Conservation (phyloP, 306 rosid genomes). For the Cucumis cinereus region DNA sequence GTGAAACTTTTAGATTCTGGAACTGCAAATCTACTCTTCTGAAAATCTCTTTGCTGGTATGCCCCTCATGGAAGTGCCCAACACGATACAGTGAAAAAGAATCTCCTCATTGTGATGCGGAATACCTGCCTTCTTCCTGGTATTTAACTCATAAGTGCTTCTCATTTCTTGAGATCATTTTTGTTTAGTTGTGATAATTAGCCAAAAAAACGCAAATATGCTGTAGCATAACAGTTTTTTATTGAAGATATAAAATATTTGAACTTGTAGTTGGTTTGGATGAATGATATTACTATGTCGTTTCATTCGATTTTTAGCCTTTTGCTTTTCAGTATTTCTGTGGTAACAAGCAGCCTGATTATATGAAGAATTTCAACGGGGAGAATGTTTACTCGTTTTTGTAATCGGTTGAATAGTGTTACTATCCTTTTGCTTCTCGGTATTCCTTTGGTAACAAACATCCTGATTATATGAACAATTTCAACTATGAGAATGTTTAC, state of each 20-base stretch:
- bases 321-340: not conserved
- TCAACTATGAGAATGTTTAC: not conserved
- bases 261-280: not conserved
- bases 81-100: not conserved
- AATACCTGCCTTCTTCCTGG: not conserved
- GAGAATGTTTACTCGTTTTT: not conserved
- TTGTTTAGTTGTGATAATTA: not conserved
- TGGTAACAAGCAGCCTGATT: not conserved
- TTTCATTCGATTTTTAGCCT: not conserved
- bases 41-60: slow-evolving; percentile 7
- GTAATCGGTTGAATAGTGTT: not conserved
- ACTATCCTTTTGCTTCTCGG: not conserved
- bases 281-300: not conserved
- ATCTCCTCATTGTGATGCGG: not conserved
- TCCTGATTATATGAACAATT: not conserved
- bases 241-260: not conserved
- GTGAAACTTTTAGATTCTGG: slow-evolving; percentile 20
- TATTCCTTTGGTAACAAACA: not conserved
- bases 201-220: not conserved
- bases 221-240: too few relatives aligned
- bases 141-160: not conserved
- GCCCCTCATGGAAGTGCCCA: not conserved
- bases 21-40: not conserved
- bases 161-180: not conserved
- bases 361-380: not conserved